Conservation (phyloP, 257 asterid genomes). For the Linaria vulgaris region DNA sequence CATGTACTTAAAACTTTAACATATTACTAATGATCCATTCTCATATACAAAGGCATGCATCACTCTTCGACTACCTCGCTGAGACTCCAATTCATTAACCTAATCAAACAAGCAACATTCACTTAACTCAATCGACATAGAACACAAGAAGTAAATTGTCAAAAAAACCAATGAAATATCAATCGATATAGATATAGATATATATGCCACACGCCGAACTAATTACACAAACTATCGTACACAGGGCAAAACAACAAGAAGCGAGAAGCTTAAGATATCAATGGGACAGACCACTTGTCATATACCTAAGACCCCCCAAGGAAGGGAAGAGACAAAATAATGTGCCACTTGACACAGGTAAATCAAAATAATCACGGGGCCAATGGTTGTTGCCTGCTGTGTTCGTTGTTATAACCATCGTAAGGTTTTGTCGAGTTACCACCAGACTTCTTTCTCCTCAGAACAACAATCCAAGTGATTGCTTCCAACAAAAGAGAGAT, state of each 20-base stretch:
- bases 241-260: neutral
- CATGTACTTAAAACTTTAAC: no score
- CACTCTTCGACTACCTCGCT: no score
- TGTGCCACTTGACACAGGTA: neutral
- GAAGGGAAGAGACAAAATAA: neutral
- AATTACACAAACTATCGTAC: slow-evolving; percentile 1
- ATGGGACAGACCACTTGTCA: neutral
- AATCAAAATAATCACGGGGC: slow-evolving; percentile 25
- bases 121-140: neutral
- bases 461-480: slow-evolving; percentile 65
- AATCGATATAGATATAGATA: neutral
- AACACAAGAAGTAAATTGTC: neutral
- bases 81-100: neutral
- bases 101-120: neutral
- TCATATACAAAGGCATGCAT: no score
- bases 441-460: slow-evolving; percentile 49
- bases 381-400: slow-evolving; percentile 38
- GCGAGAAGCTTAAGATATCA: neutral
- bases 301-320: neutral
- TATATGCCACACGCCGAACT: neutral
- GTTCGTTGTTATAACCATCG: slow-evolving; percentile 42
- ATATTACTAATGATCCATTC: no score
- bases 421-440: slow-evolving; percentile 59
- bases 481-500: slow-evolving; percentile 54
- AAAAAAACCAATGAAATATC: neutral